phyloP scores from a whole-genome alignment of 306 rosid species.

The Citrullus colocynthis region DNA sequence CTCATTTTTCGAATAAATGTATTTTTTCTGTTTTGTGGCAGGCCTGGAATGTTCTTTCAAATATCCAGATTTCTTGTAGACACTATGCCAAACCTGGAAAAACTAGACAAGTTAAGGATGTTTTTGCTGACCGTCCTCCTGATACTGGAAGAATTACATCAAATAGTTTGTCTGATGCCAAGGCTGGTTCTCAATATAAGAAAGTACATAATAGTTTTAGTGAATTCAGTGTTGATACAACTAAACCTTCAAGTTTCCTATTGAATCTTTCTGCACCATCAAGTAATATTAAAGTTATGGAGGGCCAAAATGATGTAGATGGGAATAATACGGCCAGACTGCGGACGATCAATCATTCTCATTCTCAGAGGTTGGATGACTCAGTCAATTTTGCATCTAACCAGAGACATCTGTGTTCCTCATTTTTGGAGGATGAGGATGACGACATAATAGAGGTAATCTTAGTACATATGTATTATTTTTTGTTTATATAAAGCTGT shows the following conservation, averaged over 20 bases:
- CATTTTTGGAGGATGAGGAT: constrained; percentile 24
- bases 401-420: constrained; percentile 23
- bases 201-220: constrained; percentile 12
- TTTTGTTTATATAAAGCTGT: background rate
- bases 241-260: constrained; percentile 12
- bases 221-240: constrained; percentile 14
- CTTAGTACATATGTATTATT: background rate
- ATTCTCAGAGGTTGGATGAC: constrained; percentile 23
- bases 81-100: constrained; percentile 56
- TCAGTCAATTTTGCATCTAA: constrained; percentile 19
- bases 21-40: constrained; percentile 20
- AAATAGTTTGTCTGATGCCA: constrained; percentile 18
- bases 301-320: constrained; percentile 15
- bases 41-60: constrained; percentile 73
- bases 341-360: constrained; percentile 23
- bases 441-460: constrained; percentile 72
- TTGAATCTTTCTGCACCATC: constrained; percentile 17
- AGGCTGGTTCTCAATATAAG: constrained; percentile 3
- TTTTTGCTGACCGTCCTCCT: constrained; percentile 14
- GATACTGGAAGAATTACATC: constrained; percentile 20
- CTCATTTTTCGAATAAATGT: constrained; percentile 2
- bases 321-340: constrained; percentile 24
- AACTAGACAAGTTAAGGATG: constrained; percentile 23
- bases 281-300: constrained; percentile 16
- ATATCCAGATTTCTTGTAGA: constrained; percentile 45